These are phyloP conservation scores for Beta macrorhiza DNA, from an alignment of 179 eudicot species.

Conservation along the genomic window DNA sequence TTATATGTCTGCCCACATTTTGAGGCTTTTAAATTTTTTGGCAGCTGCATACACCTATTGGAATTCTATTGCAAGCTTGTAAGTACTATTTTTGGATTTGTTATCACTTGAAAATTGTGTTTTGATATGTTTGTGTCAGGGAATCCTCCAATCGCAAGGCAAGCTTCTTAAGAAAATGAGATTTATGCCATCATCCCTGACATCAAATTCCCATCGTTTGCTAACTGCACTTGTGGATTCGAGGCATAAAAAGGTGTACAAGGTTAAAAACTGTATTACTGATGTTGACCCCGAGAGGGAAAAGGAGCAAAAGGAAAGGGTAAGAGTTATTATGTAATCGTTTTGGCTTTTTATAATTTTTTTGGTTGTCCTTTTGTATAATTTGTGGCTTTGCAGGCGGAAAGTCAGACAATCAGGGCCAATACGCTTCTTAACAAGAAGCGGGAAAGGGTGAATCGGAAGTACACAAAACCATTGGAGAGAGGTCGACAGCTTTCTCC, in stretches of 20 bases:
- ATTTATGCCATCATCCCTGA: constrained; percentile 94
- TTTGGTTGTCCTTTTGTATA: constrained; percentile 14
- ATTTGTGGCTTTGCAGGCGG: constrained; percentile 59
- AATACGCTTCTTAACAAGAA: constrained; percentile 70
- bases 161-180: constrained; percentile 80
- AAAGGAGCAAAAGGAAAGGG: constrained; percentile 92
- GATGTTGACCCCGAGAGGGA: constrained; percentile 99
- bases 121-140: constrained; percentile 44
- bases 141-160: constrained; percentile 96
- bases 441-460: constrained; percentile 90
- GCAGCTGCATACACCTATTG: not conserved
- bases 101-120: not conserved
- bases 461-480: constrained; percentile 70
- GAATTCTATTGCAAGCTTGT: not conserved
- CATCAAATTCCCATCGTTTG: constrained; percentile 90
- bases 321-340: constrained; percentile 24
- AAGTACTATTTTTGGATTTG: constrained; percentile 1
- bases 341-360: constrained; percentile 10
- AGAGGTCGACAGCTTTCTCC: constrained; percentile 98
- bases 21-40: not conserved
- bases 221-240: constrained; percentile 96
- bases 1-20: not conserved
- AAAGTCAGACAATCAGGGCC: constrained; percentile 87
- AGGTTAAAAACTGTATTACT: constrained; percentile 90
- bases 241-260: constrained; percentile 87